Evolutionary conservation across 2,329 filamentous ascomycete genomes (phyloP), one percentile per base, ranked within the genome.

Genomic region (Rhynchosporium secalis): DNA sequence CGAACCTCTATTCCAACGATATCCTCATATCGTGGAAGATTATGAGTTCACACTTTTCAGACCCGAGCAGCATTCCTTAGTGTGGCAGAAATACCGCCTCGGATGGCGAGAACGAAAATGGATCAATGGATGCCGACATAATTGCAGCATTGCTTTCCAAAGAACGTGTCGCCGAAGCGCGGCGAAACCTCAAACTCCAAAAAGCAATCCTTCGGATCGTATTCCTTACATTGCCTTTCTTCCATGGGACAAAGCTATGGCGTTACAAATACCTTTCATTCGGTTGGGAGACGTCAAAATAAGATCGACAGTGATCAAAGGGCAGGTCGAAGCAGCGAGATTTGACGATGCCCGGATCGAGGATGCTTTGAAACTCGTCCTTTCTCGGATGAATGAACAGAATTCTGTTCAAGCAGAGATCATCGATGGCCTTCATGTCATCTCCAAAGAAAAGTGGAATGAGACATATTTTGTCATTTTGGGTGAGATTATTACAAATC

Each of bases 21-120:
- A 66, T 56, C 59, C 62, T 29, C 13, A 15, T 8, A 60, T 60
- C 7, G 81, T 84, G 43, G 69, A 77, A 43, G 68, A 76, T 28
- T 76, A 76, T 26, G 68, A 73, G 61, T 75, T 85, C 15, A 80
- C 80, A 0, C 81, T 83, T 60, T 77, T 82, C 1, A 83, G 83
- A 65, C 82, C 85, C 76, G 82, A 61, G 49, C 64, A 63, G 36
- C 56, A 52, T 9, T 15, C 54, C 15, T 33, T 51, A 6, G 46
- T 51, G 0, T 65, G 63, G 20, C 26, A 55, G 4, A 28, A 56
- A 41, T 36, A 54, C n/a, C 28, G 40, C 6, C 8, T 59, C 3
- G 61, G 58, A 1, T 63, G 64, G 64, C 31, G 61, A 10, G 20
- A 38, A 58, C 13, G 29, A 57, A 3, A 20, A 60, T 36, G 63